Conservation (phyloP, 2,329 filamentous ascomycete species). For the Chaetomium globosum region DNA sequence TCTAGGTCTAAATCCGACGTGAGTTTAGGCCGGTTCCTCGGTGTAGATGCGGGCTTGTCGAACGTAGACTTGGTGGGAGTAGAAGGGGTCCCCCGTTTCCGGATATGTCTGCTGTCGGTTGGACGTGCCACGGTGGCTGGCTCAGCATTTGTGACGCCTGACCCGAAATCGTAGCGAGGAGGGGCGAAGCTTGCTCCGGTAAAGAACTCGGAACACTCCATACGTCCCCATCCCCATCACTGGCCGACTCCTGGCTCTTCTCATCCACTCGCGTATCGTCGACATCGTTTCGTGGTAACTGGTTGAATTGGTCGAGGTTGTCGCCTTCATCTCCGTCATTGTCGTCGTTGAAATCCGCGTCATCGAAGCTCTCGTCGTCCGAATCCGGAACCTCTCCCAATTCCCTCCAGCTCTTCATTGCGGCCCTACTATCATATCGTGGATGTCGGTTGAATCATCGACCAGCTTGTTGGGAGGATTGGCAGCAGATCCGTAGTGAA, state of each 20-base stretch:
- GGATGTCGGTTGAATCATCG: too few relatives aligned
- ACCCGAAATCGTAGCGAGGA: neutral
- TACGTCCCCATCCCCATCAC: constrained; percentile 29
- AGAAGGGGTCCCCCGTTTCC: neutral
- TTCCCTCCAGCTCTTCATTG: constrained; percentile 54
- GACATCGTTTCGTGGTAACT: constrained; percentile 8
- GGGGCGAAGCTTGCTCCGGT: neutral
- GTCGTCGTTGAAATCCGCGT: constrained; percentile 20
- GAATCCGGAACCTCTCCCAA: constrained; percentile 56
- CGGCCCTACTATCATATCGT: constrained; percentile 32
- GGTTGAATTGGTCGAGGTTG: constrained; percentile 7
- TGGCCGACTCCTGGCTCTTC: neutral
- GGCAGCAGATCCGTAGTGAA: neutral
- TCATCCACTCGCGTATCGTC: constrained; percentile 14
- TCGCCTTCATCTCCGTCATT: constrained; percentile 7
- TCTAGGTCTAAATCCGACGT: constrained; percentile 23
- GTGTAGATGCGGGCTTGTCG: neutral
- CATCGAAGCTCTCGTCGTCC: constrained; percentile 53
- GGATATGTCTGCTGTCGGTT: constrained; percentile 3
- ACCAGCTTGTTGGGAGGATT: neutral
- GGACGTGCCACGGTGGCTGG: constrained; percentile 18
- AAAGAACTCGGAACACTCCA: constrained; percentile 33
- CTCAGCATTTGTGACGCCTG: constrained; percentile 21
- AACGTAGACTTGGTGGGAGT: neutral
- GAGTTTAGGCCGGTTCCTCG: constrained; percentile 1